Conservation (phyloP, 2,329 filamentous ascomycete genomes). For the Botrytis byssoidea region DNA sequence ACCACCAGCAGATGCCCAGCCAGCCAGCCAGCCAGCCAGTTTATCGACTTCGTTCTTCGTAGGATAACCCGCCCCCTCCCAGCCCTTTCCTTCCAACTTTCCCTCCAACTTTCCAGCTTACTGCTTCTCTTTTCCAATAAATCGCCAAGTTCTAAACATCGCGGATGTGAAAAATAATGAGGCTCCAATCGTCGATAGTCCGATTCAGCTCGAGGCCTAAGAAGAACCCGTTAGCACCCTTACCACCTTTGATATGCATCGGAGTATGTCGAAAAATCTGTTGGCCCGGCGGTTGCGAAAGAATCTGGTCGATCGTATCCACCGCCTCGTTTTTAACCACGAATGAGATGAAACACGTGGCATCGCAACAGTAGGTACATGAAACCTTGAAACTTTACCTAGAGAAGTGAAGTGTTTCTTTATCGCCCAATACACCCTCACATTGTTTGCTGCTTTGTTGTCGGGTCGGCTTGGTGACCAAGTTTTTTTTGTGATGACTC, state of each 20-base stretch:
- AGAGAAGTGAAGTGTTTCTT: conserved; percentile 20
- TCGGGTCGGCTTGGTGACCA: conserved; percentile 10
- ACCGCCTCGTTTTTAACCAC: conserved; percentile 21
- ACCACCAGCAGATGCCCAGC: neutral
- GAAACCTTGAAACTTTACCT: neutral
- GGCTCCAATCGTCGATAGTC: neutral
- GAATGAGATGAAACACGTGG: conserved; percentile 22
- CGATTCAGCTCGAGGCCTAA: conserved; percentile 11
- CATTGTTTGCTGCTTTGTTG: conserved; percentile 15
- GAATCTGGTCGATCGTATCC: conserved; percentile 16
- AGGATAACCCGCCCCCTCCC: neutral
- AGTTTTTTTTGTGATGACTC: neutral
- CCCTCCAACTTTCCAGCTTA: neutral
- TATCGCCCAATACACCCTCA: conserved; percentile 20
- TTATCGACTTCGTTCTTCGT: neutral
- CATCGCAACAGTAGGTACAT: conserved; percentile 14
- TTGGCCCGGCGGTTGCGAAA: conserved; percentile 18
- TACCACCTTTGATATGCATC: conserved; percentile 7
- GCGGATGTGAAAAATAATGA: neutral
- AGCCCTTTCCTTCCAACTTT: neutral
- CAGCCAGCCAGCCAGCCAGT: neutral
- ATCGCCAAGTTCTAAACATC: neutral
- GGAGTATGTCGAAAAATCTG: conserved; percentile 1
- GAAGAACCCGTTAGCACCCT: neutral
- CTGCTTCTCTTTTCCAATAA: neutral